Conservation (phyloP, 2,329 filamentous ascomycete species). For the Paecilomyces variotii region DNA sequence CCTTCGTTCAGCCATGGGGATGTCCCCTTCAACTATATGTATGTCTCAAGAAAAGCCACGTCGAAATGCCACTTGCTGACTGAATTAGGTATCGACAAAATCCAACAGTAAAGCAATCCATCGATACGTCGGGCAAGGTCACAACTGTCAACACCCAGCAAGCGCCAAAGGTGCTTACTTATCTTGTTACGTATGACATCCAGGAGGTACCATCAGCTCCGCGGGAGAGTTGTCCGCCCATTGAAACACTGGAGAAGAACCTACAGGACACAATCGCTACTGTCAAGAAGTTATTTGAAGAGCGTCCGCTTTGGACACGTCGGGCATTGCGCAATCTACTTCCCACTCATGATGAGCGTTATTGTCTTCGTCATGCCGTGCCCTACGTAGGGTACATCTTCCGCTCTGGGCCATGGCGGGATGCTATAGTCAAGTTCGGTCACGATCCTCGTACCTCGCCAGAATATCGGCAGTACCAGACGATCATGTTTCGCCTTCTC, state of each 20-base stretch:
- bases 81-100: constrained; percentile 73
- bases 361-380: constrained; percentile 62
- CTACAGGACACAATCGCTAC: constrained; percentile 58
- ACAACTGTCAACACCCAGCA: constrained; percentile 50
- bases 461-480: constrained; percentile 76
- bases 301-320: constrained; percentile 79
- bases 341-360: constrained; percentile 40
- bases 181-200: constrained; percentile 54
- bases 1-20: constrained; percentile 68
- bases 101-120: constrained; percentile 58
- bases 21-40: constrained; percentile 60
- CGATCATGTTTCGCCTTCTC: constrained; percentile 70
- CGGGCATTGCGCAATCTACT: constrained; percentile 72
- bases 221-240: constrained; percentile 47
- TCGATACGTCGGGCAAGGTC: constrained; percentile 52
- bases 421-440: constrained; percentile 77
- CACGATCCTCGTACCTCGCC: constrained; percentile 75
- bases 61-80: not conserved
- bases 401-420: constrained; percentile 83
- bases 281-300: constrained; percentile 58
- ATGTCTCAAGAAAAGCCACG: constrained; percentile 9
- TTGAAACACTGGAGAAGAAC: constrained; percentile 44
- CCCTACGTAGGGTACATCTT: constrained; percentile 89
- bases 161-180: constrained; percentile 52
- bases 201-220: constrained; percentile 54